Conservation (phyloP, 1,284 basidiomycete genomes). For the Moniliophthora roreri region DNA sequence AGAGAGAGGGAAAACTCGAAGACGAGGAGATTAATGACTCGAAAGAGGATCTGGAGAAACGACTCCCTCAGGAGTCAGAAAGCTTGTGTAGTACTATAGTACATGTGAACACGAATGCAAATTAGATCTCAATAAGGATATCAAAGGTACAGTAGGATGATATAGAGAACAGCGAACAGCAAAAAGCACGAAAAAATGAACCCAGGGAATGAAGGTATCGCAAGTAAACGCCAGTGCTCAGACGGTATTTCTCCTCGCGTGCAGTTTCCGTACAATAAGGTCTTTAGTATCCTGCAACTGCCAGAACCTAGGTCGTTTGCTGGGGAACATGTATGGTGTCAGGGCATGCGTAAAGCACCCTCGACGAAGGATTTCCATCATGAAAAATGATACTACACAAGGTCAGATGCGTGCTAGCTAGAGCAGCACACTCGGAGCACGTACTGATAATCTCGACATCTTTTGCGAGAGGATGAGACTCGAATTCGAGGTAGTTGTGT, state of each 20-base stretch:
- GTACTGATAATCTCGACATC: conserved; percentile 50
- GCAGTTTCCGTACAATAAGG: conserved; percentile 31
- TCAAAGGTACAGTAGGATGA: too few relatives aligned
- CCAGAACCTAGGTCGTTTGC: conserved; percentile 43
- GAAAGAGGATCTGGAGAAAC: conserved; percentile 72
- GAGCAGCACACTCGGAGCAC: conserved; percentile 8
- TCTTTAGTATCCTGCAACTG: conserved; percentile 39
- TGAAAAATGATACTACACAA: conserved; percentile 51
- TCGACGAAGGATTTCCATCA: conserved; percentile 57
- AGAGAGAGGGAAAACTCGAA: too few relatives aligned
- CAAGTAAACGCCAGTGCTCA: conserved; percentile 18
- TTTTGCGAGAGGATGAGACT: conserved; percentile 37
- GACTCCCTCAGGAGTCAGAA: conserved; percentile 74
- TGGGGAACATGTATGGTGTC: conserved; percentile 39
- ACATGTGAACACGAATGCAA: too few relatives aligned
- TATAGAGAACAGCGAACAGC: too few relatives aligned
- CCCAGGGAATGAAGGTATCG: too few relatives aligned
- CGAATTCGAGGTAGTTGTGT: conserved; percentile 46
- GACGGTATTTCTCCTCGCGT: conserved; percentile 43
- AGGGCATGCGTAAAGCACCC: conserved; percentile 43
- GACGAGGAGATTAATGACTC: conserved; percentile 77
- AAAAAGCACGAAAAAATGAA: too few relatives aligned
- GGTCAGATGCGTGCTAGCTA: conserved; percentile 9
- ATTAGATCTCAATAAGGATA: too few relatives aligned
- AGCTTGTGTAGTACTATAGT: conserved; percentile 50